A percentile compares a stretch with the other conserved stretches of the same genome.
phyloP scores from a whole-genome alignment of 192 early-diverging fungal species.

The Coemansia nantahalensis region DNA sequence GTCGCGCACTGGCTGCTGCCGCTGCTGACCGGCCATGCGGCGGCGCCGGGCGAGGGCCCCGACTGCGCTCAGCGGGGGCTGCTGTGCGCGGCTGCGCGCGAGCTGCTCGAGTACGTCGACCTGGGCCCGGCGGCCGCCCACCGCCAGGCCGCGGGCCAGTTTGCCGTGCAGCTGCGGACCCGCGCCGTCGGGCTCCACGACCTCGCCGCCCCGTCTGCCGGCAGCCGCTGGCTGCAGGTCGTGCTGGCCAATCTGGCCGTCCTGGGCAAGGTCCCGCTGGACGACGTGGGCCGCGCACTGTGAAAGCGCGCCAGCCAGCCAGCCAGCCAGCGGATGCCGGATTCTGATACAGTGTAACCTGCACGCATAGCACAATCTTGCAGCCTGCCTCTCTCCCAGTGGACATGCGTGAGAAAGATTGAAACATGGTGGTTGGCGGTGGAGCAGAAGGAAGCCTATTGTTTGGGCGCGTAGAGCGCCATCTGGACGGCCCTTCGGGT shows the following conservation, averaged over 20 bases:
- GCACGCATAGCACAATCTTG: no score
- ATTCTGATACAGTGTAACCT: no score
- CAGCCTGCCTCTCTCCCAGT: no score
- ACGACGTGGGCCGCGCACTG: slow-evolving; percentile 10
- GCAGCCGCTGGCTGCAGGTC: slow-evolving; percentile 4
- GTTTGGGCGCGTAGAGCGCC: slow-evolving; percentile 55
- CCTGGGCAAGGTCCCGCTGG: slow-evolving; percentile 20
- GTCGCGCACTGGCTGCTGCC: slow-evolving; percentile 27
- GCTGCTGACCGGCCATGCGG: slow-evolving; percentile 15
- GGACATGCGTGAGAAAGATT: no score
- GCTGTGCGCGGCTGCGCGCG: slow-evolving; percentile 2
- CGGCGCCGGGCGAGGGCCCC: no score
- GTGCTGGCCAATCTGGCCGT: slow-evolving; percentile 25
- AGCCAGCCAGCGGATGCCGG: no score
- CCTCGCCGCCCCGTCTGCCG: background rate
- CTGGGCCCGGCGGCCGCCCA: background rate
- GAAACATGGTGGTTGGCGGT: no score
- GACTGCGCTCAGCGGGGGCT: background rate
- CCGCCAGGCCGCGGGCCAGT: slow-evolving; percentile 12
- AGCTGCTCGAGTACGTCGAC: slow-evolving; percentile 21
- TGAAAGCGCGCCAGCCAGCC: no score
- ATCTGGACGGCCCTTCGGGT: slow-evolving; percentile 73
- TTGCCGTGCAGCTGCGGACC: slow-evolving; percentile 22
- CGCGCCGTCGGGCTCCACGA: slow-evolving; percentile 27
- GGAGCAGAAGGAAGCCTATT: background rate